Base-by-base conservation (phyloP, 495 filamentous ascomycete genomes). In the Pseudevernia furfuracea region DNA sequence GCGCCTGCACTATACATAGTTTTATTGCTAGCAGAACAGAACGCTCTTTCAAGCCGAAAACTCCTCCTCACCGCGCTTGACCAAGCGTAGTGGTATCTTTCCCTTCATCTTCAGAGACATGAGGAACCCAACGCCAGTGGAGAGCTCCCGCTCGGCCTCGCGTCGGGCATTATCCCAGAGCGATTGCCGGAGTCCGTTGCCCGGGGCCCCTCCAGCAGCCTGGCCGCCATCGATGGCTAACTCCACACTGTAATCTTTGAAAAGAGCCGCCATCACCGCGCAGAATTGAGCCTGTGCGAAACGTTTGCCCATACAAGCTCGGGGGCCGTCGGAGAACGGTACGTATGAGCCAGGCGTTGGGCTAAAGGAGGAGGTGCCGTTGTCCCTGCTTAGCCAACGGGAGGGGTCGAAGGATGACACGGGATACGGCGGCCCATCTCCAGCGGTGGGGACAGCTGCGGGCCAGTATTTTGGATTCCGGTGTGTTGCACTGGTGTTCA, bases 401-500 rank as follows among this genome's bases (percentile, higher is more conserved):
- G 34, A 36, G 34, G 4, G 34, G 8, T 36, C 34, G 34, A 36
- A 36, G 34, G 34, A 36, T 36, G 34, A 8, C 34, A 36, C 34
- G 34, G 1, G 34, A 36, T 36, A 36, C 8, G 34, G 34, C 1
- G 34, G 34, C 52, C 21, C 52, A 25, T 25, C 25, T 2, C 25
- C 25, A 30, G 21, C 21, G 28, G 23, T 30, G 12, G 52, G 25
- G 2, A 30, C 25, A 23, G 14, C 52, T 3, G 19, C 52, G 12
- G 52, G 52, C 52, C 52, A 55, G 23, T 55, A 55, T 28, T 55
- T 23, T 5, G 52, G 52, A 28, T 55, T 23, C 25, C 52, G 19
- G 52, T 55, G 52, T 23, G 25, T 30, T 25, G 52, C 52, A 55
- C 52, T 55, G 19, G 52, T 55, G 30, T 55, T 55, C 25, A 55